Evolutionary conservation across 495 filamentous ascomycete species (phyloP), one percentile per base, ranked within the genome.

Genomic region (Melanomma pulvis-pyrius): DNA sequence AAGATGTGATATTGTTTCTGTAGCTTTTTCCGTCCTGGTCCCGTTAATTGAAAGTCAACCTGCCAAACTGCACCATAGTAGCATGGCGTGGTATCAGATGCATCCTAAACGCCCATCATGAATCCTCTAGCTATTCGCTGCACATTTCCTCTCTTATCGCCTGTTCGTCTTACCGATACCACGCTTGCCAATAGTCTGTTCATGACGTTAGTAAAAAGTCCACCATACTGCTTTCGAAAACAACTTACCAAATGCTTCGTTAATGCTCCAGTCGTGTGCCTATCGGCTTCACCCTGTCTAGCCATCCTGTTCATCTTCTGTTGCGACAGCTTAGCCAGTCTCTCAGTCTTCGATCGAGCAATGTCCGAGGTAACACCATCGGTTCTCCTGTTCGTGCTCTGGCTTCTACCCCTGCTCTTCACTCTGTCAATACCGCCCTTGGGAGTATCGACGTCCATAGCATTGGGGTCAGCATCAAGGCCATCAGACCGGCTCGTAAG

Each of bases 281-380:
- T 84, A 86, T 98, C 94, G 39, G 92, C 92, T 82, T 98, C 94
- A 79, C 94, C 94, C 82, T 90, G 87, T 75, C 93, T 87, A 47
- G 94, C 94, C 90, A 96, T 93, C 65, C 93, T 83, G 81, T 98
- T 98, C 92, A 96, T 97, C 87, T 92, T 91, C 84, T 92, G 92
- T 87, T 98, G 94, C 68, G 88, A 83, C 73, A 98, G 77, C 83
- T 97, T 98, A 70, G 83, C 82, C 74, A 92, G 77, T 71, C 87
- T 87, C 76, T 97, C 96, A 19, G 90, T 92, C 82, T 92, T 92
- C 25, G 79, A 84, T 65, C 92, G 83, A 30, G 83, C 80, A 44
- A 74, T 75, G 71, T 80, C 81, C 61, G 86, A 81, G 48, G 76
- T 79, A 13, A 92, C 85, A 80, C 94, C 94, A 60, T 97, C 93